These are phyloP conservation scores for Cryphonectria parasitica DNA, from an alignment of 2,329 filamentous ascomycete genomes.

Conservation along the genomic window DNA sequence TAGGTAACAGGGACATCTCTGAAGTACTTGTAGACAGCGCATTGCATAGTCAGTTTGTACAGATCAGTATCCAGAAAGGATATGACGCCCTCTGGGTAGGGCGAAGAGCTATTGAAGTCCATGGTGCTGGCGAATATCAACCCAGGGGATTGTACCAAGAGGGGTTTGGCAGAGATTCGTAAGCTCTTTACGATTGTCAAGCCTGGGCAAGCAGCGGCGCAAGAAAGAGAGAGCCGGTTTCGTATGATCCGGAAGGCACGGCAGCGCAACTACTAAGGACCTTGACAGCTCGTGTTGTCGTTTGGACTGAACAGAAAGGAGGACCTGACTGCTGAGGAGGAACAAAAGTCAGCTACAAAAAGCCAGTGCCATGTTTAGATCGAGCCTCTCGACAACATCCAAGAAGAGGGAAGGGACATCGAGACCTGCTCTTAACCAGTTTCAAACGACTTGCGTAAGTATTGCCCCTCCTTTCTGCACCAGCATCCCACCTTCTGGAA, in stretches of 20 bases:
- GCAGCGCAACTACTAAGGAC: not conserved
- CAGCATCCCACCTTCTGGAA: constrained; percentile 6
- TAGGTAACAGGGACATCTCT: constrained; percentile 83
- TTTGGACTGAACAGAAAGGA: not conserved
- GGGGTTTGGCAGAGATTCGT: constrained; percentile 1
- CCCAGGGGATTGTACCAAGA: not conserved
- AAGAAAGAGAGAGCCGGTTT: not conserved
- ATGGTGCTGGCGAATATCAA: constrained; percentile 42
- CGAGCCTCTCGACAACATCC: not conserved
- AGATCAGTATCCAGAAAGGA: constrained; percentile 83
- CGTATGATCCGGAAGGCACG: constrained; percentile 8
- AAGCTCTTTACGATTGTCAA: constrained; percentile 4
- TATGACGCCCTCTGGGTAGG: constrained; percentile 75
- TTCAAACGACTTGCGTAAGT: not conserved
- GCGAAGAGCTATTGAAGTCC: constrained; percentile 69
- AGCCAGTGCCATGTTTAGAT: not conserved
- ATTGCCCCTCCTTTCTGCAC: constrained; percentile 14
- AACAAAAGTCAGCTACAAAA: not conserved
- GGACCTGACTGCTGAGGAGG: not conserved
- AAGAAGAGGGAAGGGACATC: not conserved
- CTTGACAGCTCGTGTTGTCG: not conserved
- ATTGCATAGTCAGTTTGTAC: constrained; percentile 99
- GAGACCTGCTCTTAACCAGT: not conserved
- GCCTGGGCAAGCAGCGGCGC: not conserved
- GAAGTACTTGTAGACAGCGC: constrained; percentile 91